A percentile compares a stretch with the other conserved stretches of the same genome.
These are phyloP conservation scores for Evernia prunastri DNA, from an alignment of 495 filamentous ascomycete species.

Conservation along the genomic window DNA sequence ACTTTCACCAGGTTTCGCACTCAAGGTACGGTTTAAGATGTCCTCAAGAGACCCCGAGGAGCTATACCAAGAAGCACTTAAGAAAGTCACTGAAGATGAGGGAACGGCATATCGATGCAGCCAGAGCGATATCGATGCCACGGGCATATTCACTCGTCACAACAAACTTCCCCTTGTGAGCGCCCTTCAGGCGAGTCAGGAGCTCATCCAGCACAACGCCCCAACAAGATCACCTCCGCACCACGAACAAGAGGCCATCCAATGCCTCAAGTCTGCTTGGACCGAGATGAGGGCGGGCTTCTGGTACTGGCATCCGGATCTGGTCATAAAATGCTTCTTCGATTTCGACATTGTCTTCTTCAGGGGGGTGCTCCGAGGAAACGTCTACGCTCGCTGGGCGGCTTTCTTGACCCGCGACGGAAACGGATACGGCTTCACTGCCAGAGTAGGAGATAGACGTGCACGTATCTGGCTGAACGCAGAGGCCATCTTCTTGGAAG, in stretches of 20 bases:
- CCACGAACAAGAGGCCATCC: neutral
- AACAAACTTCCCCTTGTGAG: neutral
- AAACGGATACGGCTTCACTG: too few species aligned
- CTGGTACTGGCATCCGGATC: neutral
- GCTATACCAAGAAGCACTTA: too few species aligned
- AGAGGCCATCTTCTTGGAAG: neutral
- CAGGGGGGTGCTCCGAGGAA: neutral
- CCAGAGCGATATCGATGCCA: neutral
- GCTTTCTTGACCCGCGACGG: too few species aligned
- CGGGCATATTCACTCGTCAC: neutral
- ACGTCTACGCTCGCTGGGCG: neutral
- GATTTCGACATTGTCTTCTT: neutral
- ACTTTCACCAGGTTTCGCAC: too few species aligned
- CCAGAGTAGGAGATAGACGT: too few species aligned
- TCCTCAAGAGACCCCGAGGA: too few species aligned
- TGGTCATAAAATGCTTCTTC: neutral
- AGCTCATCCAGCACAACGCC: neutral
- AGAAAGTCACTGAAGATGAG: neutral
- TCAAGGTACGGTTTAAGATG: too few species aligned
- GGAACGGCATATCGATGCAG: neutral
- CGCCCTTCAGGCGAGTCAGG: neutral
- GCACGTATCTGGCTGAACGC: neutral
- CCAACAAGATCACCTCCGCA: neutral
- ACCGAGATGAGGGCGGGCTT: neutral
- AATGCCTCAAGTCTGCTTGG: neutral